Conservation (phyloP, 768 basidiomycete species). For the Tylopilus sp. region DNA sequence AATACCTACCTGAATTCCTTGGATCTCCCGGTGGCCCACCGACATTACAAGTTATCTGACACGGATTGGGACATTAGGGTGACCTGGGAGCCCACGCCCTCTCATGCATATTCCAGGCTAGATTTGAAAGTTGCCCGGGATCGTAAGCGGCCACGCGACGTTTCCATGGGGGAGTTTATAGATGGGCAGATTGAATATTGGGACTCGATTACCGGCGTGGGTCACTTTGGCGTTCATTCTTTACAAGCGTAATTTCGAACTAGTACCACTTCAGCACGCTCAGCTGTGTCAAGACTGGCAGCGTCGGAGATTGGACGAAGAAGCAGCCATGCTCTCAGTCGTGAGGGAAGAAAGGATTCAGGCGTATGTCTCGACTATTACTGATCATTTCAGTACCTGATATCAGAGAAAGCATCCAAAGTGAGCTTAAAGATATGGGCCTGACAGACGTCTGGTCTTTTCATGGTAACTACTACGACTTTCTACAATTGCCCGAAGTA, state of each 20-base stretch:
- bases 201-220: background rate
- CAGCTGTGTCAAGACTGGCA: conserved; percentile 1
- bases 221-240: background rate
- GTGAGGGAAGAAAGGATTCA: conserved; percentile 1
- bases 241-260: background rate
- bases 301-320: background rate
- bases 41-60: background rate
- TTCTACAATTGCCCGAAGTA: conserved; percentile 7
- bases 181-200: background rate
- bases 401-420: background rate
- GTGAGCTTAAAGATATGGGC: background rate
- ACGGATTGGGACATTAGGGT: rapidly evolving
- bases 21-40: background rate
- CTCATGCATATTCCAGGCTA: background rate
- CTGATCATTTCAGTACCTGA: background rate
- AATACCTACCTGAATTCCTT: background rate
- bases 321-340: background rate
- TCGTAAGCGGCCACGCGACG: background rate
- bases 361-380: conserved; percentile 1
- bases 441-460: background rate
- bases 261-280: conserved; percentile 8
- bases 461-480: rapidly evolving
- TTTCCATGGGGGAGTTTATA: background rate
- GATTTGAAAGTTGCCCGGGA: background rate
- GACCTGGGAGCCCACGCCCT: rapidly evolving